Base-by-base conservation (phyloP, 257 asterid species). In the Gentiana straminea region DNA sequence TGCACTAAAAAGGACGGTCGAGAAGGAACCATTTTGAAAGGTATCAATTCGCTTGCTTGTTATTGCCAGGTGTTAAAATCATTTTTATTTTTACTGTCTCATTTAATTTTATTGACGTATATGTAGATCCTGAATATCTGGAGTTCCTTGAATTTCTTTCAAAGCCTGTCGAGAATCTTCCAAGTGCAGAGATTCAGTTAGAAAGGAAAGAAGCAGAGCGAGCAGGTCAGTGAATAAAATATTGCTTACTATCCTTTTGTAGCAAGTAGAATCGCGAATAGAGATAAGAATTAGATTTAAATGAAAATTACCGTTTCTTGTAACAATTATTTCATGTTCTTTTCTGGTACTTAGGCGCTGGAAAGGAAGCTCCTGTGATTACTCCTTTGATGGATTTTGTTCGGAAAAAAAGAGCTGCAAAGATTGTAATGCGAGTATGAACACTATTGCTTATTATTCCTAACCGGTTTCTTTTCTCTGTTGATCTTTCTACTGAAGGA, bases 121-220 rank as follows among this genome's bases (percentile, higher is more conserved):
- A n/a, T 88, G 86, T 75, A 92, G 99, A 92, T 88, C 89, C 95
- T 71, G 97, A 92, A 75, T 92, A 88, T 80, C 58, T 85, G 89
- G 97, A 92, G 94, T 92, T 92, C 83, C 95, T 92, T 80, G 95
- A 88, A 77, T 70, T 75, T 76, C 70, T 92, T 60, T 78, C 94
- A 45, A 92, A 86, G 80, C 99, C 99, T 8, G 75, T 85, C 48
- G 95, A 88, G 87, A 80, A 83, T 80, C 99, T 92, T 63, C 99
- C 99, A 4, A 92, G 99, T 76, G 99, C 99, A 68, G 99, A 92
- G 81, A 83, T 88, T 70, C 99, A 92, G 58, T 75, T 92, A 85
- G 99, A 92, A 73, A 81, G 97, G 58, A 88, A 73, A 81, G 99
- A 92, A 84, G 99, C 99, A 64, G 97, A 86, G 66, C 90, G 94